A percentile compares a stretch with the other conserved stretches of the same genome.
Evolutionary conservation across 2,329 filamentous ascomycete species (phyloP).

Genomic region (Pseudogymnoascus sp.): DNA sequence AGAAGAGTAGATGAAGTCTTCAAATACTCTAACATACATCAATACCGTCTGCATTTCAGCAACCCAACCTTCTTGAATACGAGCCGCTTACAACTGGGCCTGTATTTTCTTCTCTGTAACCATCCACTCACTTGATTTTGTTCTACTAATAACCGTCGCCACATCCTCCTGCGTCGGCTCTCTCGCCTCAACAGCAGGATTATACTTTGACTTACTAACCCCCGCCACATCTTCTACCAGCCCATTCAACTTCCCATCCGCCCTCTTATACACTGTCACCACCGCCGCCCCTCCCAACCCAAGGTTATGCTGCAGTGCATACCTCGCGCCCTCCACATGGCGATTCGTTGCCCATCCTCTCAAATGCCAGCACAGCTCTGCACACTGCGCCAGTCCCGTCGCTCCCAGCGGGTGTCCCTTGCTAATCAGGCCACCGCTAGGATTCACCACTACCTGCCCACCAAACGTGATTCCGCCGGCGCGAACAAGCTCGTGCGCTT

Average conservation of each 20-base stretch:
- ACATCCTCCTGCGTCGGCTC: constrained; percentile 56
- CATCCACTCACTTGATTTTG: not conserved
- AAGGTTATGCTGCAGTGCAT: constrained; percentile 81
- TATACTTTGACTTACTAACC: constrained; percentile 67
- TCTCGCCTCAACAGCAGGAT: constrained; percentile 77
- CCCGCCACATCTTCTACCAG: constrained; percentile 53
- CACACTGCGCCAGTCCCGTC: constrained; percentile 86
- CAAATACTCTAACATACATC: too few species aligned
- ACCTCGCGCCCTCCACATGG: constrained; percentile 55
- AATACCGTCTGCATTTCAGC: too few species aligned
- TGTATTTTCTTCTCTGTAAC: not conserved
- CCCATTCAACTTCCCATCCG: constrained; percentile 60
- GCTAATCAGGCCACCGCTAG: constrained; percentile 82
- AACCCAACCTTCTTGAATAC: not conserved
- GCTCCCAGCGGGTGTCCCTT: constrained; percentile 90
- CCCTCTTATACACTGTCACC: constrained; percentile 75
- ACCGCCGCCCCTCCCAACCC: constrained; percentile 86
- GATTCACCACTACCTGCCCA: constrained; percentile 64
- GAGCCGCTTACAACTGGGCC: not conserved
- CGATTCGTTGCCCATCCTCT: constrained; percentile 94
- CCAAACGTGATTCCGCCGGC: constrained; percentile 87
- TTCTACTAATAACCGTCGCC: not conserved
- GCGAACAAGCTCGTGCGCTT: constrained; percentile 86
- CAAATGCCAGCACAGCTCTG: constrained; percentile 87
- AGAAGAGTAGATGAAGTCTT: too few species aligned